Conservation (phyloP, 2,329 filamentous ascomycete species). For the Fusarium armeniacum region DNA sequence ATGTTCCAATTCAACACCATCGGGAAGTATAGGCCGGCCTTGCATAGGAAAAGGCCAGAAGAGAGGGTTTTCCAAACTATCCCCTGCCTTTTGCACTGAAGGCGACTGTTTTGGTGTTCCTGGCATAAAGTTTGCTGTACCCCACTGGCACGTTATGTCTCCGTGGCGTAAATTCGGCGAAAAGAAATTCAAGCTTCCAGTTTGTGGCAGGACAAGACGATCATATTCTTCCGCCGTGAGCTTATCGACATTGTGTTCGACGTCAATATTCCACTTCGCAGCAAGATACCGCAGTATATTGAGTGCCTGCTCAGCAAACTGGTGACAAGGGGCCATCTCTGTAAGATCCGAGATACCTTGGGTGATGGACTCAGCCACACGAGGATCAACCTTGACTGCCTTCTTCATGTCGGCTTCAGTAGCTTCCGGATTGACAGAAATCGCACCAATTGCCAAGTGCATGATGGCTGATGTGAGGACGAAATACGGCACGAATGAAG, state of each 20-base stretch:
- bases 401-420: conserved; percentile 52
- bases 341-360: conserved; percentile 70
- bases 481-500: conserved; percentile 73
- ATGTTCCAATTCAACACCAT: conserved; percentile 62
- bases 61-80: conserved; percentile 65
- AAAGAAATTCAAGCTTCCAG: conserved; percentile 70
- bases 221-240: conserved; percentile 56
- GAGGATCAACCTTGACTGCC: conserved; percentile 55
- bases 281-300: conserved; percentile 71
- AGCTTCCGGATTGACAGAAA: conserved; percentile 43
- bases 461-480: conserved; percentile 73
- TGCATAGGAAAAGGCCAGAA: conserved; percentile 75
- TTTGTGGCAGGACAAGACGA: conserved; percentile 61
- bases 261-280: conserved; percentile 70
- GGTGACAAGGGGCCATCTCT: conserved; percentile 73
- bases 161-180: conserved; percentile 63
- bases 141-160: conserved; percentile 66
- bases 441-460: conserved; percentile 68
- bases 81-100: conserved; percentile 50
- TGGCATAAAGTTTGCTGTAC: conserved; percentile 41
- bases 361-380: conserved; percentile 61
- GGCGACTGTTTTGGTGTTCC: conserved; percentile 31
- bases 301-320: conserved; percentile 72
- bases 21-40: conserved; percentile 67
- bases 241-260: conserved; percentile 58